These are phyloP conservation scores for Taiwanofungus camphoratus DNA, from an alignment of 1,284 basidiomycete genomes.

Conservation along the genomic window DNA sequence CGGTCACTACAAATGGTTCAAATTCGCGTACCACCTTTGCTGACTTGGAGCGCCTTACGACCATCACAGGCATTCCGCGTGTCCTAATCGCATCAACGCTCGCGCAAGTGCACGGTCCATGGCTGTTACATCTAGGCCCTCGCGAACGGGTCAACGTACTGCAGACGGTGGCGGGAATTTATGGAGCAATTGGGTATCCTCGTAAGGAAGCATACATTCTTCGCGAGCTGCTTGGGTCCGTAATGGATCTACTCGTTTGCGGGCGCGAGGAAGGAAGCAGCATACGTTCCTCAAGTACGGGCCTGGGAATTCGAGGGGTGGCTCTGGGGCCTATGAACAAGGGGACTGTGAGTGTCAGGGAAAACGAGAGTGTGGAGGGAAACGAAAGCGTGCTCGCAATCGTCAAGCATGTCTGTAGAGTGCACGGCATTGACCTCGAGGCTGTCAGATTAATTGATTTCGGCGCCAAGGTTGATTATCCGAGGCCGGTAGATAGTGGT, in stretches of 20 bases:
- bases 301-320: constrained; percentile 38
- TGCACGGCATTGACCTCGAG: constrained; percentile 76
- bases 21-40: constrained; percentile 32
- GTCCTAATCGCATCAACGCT: constrained; percentile 59
- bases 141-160: constrained; percentile 70
- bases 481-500: constrained; percentile 4
- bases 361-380: constrained; percentile 68
- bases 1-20: constrained; percentile 6
- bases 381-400: constrained; percentile 74
- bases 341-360: constrained; percentile 60
- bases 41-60: constrained; percentile 54
- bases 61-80: constrained; percentile 64
- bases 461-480: neutral
- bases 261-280: constrained; percentile 59
- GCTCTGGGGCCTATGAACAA: constrained; percentile 28
- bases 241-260: constrained; percentile 76
- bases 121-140: constrained; percentile 75
- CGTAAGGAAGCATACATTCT: constrained; percentile 83
- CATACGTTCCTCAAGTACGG: constrained; percentile 10
- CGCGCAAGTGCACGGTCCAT: constrained; percentile 75
- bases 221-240: constrained; percentile 76
- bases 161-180: constrained; percentile 67
- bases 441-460: constrained; percentile 46
- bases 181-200: constrained; percentile 72
- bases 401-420: constrained; percentile 66